Percentiles rank a stretch among this genome's conserved stretches.
Conservation (phyloP, 2,329 filamentous ascomycete genomes). For the Fusarium subtropicale region DNA sequence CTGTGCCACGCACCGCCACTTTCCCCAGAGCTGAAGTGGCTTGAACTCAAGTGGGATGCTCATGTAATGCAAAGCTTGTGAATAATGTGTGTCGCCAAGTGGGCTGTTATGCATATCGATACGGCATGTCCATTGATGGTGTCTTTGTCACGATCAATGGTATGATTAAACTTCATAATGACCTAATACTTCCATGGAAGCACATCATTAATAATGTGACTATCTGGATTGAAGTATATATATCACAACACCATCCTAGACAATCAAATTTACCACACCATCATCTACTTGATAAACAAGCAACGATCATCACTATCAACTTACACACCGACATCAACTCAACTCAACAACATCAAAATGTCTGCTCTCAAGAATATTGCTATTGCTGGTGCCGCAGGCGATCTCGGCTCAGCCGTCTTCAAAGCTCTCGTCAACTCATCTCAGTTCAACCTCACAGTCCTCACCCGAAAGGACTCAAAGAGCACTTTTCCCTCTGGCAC, state of each 20-base stretch:
- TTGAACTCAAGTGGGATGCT: not conserved
- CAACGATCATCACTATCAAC: not conserved
- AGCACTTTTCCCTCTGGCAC: slow-evolving; percentile 49
- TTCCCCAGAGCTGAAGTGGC: not conserved
- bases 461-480: slow-evolving; percentile 56
- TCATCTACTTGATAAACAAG: not conserved
- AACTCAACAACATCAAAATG: slow-evolving; percentile 37
- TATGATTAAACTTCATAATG: not conserved
- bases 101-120: not conserved
- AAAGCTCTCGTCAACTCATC: slow-evolving; percentile 48
- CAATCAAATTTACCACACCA: not conserved
- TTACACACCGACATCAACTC: not conserved
- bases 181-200: not conserved
- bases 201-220: not conserved
- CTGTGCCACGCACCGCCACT: not conserved
- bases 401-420: slow-evolving; percentile 50
- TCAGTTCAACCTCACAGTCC: slow-evolving; percentile 53
- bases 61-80: not conserved
- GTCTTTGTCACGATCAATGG: not conserved
- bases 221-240: slow-evolving; percentile 1
- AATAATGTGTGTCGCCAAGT: not conserved
- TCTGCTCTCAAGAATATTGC: slow-evolving; percentile 54
- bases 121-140: not conserved
- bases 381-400: slow-evolving; percentile 54
- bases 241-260: not conserved